Evolutionary conservation across 371 early-diverging fungal genomes (phyloP).

Genomic region (Funneliformis caledonium): DNA sequence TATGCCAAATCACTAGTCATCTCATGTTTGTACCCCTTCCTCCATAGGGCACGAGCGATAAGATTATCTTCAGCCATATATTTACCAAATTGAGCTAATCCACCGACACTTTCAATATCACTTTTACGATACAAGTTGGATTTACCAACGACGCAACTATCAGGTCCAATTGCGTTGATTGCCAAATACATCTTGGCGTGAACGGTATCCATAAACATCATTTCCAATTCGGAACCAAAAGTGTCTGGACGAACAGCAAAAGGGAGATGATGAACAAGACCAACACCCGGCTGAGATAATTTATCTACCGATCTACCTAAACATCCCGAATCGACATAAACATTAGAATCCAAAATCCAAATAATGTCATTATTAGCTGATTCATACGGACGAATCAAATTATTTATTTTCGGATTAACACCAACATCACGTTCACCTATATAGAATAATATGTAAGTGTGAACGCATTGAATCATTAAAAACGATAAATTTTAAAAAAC

Average conservation of each 20-base stretch:
- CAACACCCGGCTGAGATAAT: slow-evolving; percentile 74
- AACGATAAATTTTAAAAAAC: not conserved
- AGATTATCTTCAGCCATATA: slow-evolving; percentile 96
- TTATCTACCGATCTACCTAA: slow-evolving; percentile 80
- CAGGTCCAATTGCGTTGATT: slow-evolving; percentile 83
- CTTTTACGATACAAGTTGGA: slow-evolving; percentile 89
- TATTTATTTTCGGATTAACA: slow-evolving; percentile 95
- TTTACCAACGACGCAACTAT: slow-evolving; percentile 93
- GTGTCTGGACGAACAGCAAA: slow-evolving; percentile 73
- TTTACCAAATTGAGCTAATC: slow-evolving; percentile 81
- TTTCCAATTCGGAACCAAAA: slow-evolving; percentile 85
- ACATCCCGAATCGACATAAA: slow-evolving; percentile 74
- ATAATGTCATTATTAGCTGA: slow-evolving; percentile 84
- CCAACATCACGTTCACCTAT: slow-evolving; percentile 72
- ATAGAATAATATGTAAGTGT: slow-evolving; percentile 11
- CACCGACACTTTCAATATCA: slow-evolving; percentile 81
- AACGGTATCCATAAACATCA: slow-evolving; percentile 82
- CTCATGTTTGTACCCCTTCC: slow-evolving; percentile 75
- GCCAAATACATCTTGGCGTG: slow-evolving; percentile 95
- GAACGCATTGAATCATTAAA: not conserved
- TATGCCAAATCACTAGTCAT: slow-evolving; percentile 87
- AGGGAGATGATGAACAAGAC: slow-evolving; percentile 92
- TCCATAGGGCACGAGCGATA: slow-evolving; percentile 86
- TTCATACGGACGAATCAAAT: slow-evolving; percentile 83
- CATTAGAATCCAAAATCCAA: slow-evolving; percentile 94